Evolutionary conservation across 192 early-diverging fungal genomes (phyloP).

Genomic region (Backusella luteola): DNA sequence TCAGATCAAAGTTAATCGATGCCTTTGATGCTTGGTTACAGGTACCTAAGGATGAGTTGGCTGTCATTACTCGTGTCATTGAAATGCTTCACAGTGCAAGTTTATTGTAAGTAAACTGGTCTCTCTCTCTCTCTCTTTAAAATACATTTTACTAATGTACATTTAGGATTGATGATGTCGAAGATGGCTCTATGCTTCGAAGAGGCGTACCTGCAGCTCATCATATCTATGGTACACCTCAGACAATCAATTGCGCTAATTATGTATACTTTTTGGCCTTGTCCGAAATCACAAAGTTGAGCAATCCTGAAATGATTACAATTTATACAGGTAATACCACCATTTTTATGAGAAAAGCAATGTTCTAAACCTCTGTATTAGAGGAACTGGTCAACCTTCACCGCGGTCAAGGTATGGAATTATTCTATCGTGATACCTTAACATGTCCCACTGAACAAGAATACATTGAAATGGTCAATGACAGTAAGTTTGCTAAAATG

Average conservation of each 20-base stretch:
- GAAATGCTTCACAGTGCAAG: constrained; percentile 96
- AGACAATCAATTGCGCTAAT: constrained; percentile 96
- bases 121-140: not conserved
- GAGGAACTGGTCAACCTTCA: constrained; percentile 92
- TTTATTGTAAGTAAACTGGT: constrained; percentile 62
- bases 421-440: constrained; percentile 91
- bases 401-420: constrained; percentile 91
- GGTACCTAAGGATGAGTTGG: constrained; percentile 66
- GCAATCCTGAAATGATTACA: constrained; percentile 65
- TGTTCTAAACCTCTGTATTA: not conserved
- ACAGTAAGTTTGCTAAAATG: constrained; percentile 65
- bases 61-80: constrained; percentile 76
- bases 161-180: constrained; percentile 90
- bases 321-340: constrained; percentile 71
- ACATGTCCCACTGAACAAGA: constrained; percentile 91
- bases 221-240: constrained; percentile 90
- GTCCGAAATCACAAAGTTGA: constrained; percentile 66
- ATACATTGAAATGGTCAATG: constrained; percentile 92
- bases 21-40: constrained; percentile 93
- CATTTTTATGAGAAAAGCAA: not conserved
- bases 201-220: constrained; percentile 93
- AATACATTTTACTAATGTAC: not conserved
- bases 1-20: constrained; percentile 86
- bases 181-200: constrained; percentile 88
- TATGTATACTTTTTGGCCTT: constrained; percentile 96